Conservation (phyloP, 208 protist species). For the Leishmania braziliensis region DNA sequence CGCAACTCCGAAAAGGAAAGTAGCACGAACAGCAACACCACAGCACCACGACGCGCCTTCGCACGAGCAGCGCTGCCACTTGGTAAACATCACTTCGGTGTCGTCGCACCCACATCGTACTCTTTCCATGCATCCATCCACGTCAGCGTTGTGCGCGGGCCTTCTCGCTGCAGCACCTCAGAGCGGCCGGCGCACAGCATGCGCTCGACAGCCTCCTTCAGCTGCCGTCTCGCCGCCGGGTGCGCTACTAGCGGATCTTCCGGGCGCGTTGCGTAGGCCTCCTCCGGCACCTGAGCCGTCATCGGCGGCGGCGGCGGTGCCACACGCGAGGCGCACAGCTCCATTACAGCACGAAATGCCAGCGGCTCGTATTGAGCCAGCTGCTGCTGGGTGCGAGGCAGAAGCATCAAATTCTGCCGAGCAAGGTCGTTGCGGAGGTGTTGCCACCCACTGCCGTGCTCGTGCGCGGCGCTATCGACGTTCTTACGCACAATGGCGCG, state of each 20-base stretch:
- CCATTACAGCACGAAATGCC: slow-evolving; percentile 85
- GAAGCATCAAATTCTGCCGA: slow-evolving; percentile 81
- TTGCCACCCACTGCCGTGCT: slow-evolving; percentile 81
- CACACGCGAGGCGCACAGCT: slow-evolving; percentile 85
- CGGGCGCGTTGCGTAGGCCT: slow-evolving; percentile 55
- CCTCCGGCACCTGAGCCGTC: slow-evolving; percentile 56
- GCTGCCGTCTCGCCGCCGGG: slow-evolving; percentile 61
- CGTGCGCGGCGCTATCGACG: slow-evolving; percentile 82
- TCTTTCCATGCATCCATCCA: slow-evolving; percentile 86
- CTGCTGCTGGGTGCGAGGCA: slow-evolving; percentile 73
- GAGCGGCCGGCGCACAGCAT: slow-evolving; percentile 54
- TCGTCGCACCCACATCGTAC: slow-evolving; percentile 47
- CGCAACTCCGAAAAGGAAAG: not conserved
- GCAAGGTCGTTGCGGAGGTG: slow-evolving; percentile 82
- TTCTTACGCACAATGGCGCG: slow-evolving; percentile 87
- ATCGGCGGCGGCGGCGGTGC: slow-evolving; percentile 74
- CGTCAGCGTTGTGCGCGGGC: slow-evolving; percentile 45
- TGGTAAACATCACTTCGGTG: not conserved
- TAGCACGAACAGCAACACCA: not conserved
- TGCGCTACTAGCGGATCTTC: slow-evolving; percentile 32
- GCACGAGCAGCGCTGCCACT: not conserved
- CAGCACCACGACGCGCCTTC: not conserved
- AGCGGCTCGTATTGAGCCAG: slow-evolving; percentile 90
- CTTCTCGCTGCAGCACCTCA: slow-evolving; percentile 35
- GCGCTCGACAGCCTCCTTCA: slow-evolving; percentile 63